These are phyloP conservation scores for Pascua sp. DNA, from an alignment of 1,284 basidiomycete species.

Conservation along the genomic window DNA sequence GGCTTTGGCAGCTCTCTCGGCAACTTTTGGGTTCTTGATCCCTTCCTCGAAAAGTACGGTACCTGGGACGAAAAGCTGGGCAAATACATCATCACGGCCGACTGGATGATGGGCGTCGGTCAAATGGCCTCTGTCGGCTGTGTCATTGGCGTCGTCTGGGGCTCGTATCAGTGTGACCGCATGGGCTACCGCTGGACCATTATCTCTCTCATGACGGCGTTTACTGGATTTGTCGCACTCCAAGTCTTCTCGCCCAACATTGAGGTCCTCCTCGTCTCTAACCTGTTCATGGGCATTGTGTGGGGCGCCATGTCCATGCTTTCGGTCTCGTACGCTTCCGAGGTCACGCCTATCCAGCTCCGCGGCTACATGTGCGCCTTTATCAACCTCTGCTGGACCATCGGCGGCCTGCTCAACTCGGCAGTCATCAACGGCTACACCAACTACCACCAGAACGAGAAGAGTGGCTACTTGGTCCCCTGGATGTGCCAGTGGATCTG, in stretches of 20 bases:
- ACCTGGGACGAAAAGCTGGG: too few relatives aligned
- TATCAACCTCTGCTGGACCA: conserved; percentile 46
- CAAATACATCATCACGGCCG: too few relatives aligned
- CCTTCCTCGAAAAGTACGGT: too few relatives aligned
- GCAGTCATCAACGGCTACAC: conserved; percentile 19
- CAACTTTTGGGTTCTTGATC: too few relatives aligned
- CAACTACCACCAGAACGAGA: conserved; percentile 23
- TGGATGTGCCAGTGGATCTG: conserved; percentile 43
- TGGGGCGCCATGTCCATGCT: conserved; percentile 21
- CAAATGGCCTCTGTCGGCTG: neutral
- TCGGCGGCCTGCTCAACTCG: conserved; percentile 17
- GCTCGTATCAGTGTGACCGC: conserved; percentile 33
- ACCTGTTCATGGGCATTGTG: conserved; percentile 23
- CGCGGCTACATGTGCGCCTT: conserved; percentile 44
- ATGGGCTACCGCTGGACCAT: conserved; percentile 39
- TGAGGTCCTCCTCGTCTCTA: conserved; percentile 19
- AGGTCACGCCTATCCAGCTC: conserved; percentile 40
- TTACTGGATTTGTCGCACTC: conserved; percentile 34
- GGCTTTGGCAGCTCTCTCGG: too few relatives aligned
- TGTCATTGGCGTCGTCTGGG: conserved; percentile 22
- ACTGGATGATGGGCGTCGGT: too few relatives aligned
- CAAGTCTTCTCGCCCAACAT: conserved; percentile 43
- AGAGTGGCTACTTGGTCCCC: conserved; percentile 37
- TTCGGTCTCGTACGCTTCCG: conserved; percentile 42
- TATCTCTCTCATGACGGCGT: conserved; percentile 43